Base-by-base conservation (phyloP, 805 yeast species). In the Martiniozyma abietophila region DNA sequence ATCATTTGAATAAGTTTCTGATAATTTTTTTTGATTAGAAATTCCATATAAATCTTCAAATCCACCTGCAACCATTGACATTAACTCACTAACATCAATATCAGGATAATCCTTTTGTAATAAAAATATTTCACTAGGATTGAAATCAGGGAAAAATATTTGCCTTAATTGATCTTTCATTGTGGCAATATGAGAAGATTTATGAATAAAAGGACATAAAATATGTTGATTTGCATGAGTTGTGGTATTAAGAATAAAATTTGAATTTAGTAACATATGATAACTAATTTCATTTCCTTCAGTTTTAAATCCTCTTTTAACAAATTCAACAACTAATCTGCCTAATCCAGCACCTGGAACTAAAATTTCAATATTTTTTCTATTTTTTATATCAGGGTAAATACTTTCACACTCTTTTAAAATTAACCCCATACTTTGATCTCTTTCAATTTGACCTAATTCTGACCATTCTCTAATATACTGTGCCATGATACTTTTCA, bases 11-110 rank as follows among this genome's bases (percentile, higher is more conserved):
- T 60, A 64, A 1, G 57, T 46, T 2, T 61, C 65, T 2, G 65
- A 50, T 4, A 54, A 32, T 11, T 51, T 48, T 4, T 34, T 39
- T 32, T 64, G 41, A 32, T 55, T 51, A 1, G 56, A 49, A 0
- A 78, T 75, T 0, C 83, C 82, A 49, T 76, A 78, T 12, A 79
- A 55, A 41, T 79, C 86, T 4, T 67, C 65, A 49, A 81, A 81
- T 0, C 82, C 75, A 0, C 92, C 92, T 0, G 85, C 75, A 1
- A 75, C 67, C 69, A 80, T 78, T 0, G 82, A 71, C 80, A 81
- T 72, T 29, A 73, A 51, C 6, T 73, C 74, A 10, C 50, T 61
- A 23, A 64, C 65, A 0, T 65, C 64, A 2, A 71, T 60, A 0
- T 43, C 35, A 0, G 73, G 72, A 31, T 63, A 46, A 9, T 53